These are phyloP conservation scores for Annulohypoxylon nitens DNA, from an alignment of 495 filamentous ascomycete genomes.

Conservation along the genomic window DNA sequence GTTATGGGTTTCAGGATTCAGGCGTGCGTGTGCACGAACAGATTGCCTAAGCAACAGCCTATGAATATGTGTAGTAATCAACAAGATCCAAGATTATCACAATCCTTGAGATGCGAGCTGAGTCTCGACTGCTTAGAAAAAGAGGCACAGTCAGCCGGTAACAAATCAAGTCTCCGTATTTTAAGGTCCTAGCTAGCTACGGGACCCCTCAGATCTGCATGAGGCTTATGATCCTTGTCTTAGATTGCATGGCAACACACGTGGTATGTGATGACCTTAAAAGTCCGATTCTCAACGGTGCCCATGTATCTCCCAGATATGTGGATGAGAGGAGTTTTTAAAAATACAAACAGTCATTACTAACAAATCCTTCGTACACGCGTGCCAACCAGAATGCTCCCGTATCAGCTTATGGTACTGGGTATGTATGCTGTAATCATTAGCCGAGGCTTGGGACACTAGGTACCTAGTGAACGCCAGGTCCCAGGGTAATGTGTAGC, in stretches of 20 bases:
- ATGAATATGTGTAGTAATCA: neutral
- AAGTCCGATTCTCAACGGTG: neutral
- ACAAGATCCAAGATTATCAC: neutral
- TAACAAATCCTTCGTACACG: neutral
- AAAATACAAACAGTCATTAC: neutral
- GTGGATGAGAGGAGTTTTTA: neutral
- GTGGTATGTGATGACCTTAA: neutral
- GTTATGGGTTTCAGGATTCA: conserved; percentile 4
- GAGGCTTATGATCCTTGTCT: neutral
- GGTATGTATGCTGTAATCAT: neutral
- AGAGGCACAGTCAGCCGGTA: neutral
- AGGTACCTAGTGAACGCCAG: no score
- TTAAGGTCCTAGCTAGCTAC: neutral
- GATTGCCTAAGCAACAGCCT: neutral
- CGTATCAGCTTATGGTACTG: no score
- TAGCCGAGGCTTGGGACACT: neutral
- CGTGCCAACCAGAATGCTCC: neutral
- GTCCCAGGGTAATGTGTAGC: no score
- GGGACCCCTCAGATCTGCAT: neutral
- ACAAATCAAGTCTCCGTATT: neutral
- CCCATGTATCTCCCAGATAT: neutral
- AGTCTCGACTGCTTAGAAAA: neutral
- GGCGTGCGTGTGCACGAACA: neutral
- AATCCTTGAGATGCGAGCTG: neutral
- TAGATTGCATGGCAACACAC: neutral